phyloP scores from a whole-genome alignment of 176 grass and related monocot genomes.

The Dactylis glomerata region DNA sequence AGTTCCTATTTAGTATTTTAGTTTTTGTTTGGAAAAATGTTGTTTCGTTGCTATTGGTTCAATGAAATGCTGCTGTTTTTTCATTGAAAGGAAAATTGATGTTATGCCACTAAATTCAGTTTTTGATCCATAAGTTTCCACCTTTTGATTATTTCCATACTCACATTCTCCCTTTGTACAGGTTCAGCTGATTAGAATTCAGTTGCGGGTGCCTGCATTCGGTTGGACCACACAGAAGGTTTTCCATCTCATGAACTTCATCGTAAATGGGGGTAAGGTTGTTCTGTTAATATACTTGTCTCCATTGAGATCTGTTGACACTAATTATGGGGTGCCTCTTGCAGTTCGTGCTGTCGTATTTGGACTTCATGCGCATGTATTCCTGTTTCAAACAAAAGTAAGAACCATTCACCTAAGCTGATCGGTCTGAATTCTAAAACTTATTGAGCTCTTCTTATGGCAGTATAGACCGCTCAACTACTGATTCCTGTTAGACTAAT shows the following conservation, averaged over 20 bases:
- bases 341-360: slow-evolving; percentile 74
- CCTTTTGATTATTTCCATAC: background rate
- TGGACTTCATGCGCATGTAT: slow-evolving; percentile 67
- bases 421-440: slow-evolving; percentile 2
- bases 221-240: slow-evolving; percentile 94
- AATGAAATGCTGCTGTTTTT: background rate
- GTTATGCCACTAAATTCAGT: background rate
- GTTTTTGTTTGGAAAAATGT: background rate
- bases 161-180: slow-evolving; percentile 23
- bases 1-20: background rate
- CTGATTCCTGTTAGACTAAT: background rate
- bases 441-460: background rate
- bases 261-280: slow-evolving; percentile 76
- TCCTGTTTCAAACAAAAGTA: slow-evolving; percentile 67
- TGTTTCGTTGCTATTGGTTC: background rate
- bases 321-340: slow-evolving; percentile 28
- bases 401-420: slow-evolving; percentile 17
- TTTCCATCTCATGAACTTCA: slow-evolving; percentile 96
- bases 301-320: background rate
- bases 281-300: background rate
- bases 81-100: background rate
- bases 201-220: slow-evolving; percentile 72
- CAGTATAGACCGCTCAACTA: background rate
- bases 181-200: slow-evolving; percentile 90
- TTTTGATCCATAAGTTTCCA: background rate